Base-by-base conservation (phyloP, 345 rosid genomes). In the Viola odorata region DNA sequence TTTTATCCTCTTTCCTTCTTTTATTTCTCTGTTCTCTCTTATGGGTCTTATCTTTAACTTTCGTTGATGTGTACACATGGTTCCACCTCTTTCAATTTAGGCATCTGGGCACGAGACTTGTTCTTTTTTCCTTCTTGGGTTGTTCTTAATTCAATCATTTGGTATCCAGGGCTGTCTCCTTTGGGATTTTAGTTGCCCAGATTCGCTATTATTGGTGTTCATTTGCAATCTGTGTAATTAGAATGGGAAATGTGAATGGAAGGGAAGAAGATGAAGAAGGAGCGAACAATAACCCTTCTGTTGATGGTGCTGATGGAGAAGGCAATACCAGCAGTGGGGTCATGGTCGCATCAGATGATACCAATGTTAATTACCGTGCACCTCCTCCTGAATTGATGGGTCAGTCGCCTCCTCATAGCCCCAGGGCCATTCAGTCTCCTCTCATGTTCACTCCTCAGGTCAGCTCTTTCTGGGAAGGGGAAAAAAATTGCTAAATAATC, bases 391-490 rank as follows among this genome's bases (percentile, higher is more conserved):
- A 78, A 61, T 71, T 82, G 74, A 87, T 89, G 89, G 94, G 94
- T 61, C 98, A 89, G 63, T 92, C 96, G 10, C 94, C 96, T 72
- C 96, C 96, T 75, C 91, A 82, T 53, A 89, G 92, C 69, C 96
- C 96, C 50, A 77, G 89, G 49, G 82, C 91, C 50, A 84, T 84
- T 42, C 88, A 84, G 63, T 84, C 88, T 8, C 99, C 99, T 73
- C 78, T 86, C 66, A 83, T 87, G 97, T 92, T 89, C 69, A 77
- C 96, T 83, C 97, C 96, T 60, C 99, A 89, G 97, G 97, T 89
- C 37, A 23, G 37, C 69, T 32, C 12, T 41, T 57, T 14, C 16
- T 12, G 32, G 32, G 32, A 23, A 23, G 32, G 32, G 2, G 32
- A 2, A 23, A 23, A 23, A 23, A 23, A 23, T 23, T 23, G 32